A percentile compares a stretch with the other conserved stretches of the same genome.
phyloP scores from a whole-genome alignment of 179 eudicot species.

The Sideroxylon spinosum region DNA sequence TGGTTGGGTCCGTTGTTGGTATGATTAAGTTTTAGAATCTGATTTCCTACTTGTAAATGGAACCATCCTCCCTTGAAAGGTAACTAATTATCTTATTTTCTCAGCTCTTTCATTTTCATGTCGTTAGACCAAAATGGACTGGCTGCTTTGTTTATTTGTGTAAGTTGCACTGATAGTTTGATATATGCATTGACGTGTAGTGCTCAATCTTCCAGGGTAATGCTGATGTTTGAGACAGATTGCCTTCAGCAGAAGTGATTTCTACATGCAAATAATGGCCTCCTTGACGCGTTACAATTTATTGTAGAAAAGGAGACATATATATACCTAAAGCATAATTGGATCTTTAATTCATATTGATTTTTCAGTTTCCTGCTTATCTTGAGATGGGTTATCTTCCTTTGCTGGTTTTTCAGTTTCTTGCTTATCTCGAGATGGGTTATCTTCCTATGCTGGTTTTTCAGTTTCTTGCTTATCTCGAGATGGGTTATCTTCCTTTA shows the following conservation, averaged over 20 bases:
- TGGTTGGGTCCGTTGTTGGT: constrained; percentile 11
- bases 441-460: constrained; percentile 9
- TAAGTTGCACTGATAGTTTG: neutral
- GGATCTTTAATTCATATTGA: neutral
- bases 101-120: neutral
- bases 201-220: neutral
- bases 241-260: neutral
- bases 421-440: neutral
- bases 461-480: neutral
- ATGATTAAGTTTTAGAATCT: constrained; percentile 1
- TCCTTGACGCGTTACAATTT: neutral
- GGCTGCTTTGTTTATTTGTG: neutral
- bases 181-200: neutral
- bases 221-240: neutral
- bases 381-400: constrained; percentile 7
- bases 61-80: constrained; percentile 17
- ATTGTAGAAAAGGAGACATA: neutral
- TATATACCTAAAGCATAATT: neutral
- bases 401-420: neutral
- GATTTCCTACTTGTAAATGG: constrained; percentile 6
- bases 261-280: neutral
- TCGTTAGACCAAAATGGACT: neutral
- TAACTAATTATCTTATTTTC: neutral
- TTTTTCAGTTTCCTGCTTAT: constrained; percentile 13
- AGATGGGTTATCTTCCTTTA: constrained; percentile 1